Conservation (phyloP, 371 early-diverging fungal species). For the Ordospora colligata region DNA sequence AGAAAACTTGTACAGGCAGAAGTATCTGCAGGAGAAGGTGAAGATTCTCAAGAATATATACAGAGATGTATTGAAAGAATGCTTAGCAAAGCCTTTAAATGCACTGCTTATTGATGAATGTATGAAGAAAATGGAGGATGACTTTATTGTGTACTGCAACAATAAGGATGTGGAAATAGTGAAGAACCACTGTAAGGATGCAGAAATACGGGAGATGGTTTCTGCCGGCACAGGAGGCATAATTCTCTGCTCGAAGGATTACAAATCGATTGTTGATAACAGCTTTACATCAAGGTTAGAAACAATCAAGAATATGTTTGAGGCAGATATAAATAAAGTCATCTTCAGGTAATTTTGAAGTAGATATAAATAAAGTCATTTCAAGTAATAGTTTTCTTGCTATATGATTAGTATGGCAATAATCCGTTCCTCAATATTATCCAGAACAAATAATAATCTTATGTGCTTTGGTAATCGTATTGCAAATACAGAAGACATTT, state of each 20-base stretch:
- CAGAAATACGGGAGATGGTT: conserved; percentile 31
- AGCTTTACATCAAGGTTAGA: conserved; percentile 52
- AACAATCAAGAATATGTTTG: conserved; percentile 15
- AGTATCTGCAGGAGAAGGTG: conserved; percentile 39
- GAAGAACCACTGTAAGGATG: not conserved
- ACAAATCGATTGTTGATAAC: conserved; percentile 54
- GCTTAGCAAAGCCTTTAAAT: not conserved
- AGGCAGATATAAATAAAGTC: conserved; percentile 32
- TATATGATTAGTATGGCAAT: not conserved
- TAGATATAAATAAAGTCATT: conserved; percentile 29
- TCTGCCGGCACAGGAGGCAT: conserved; percentile 51
- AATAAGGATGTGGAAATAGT: conserved; percentile 20
- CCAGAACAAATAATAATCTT: too few relatives aligned
- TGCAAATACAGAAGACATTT: too few relatives aligned
- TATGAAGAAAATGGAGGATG: conserved; percentile 34
- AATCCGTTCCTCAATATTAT: not conserved
- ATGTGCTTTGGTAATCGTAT: too few relatives aligned
- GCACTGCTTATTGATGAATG: conserved; percentile 25
- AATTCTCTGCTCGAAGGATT: conserved; percentile 43
- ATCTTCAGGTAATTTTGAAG: conserved; percentile 39
- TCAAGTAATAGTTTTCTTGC: not conserved
- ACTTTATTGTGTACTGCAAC: conserved; percentile 14
- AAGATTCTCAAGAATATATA: conserved; percentile 34
- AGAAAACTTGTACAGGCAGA: conserved; percentile 39
- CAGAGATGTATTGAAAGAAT: conserved; percentile 4